Conservation (phyloP, 2,329 filamentous ascomycete species). For the Stemphylium beticola region DNA sequence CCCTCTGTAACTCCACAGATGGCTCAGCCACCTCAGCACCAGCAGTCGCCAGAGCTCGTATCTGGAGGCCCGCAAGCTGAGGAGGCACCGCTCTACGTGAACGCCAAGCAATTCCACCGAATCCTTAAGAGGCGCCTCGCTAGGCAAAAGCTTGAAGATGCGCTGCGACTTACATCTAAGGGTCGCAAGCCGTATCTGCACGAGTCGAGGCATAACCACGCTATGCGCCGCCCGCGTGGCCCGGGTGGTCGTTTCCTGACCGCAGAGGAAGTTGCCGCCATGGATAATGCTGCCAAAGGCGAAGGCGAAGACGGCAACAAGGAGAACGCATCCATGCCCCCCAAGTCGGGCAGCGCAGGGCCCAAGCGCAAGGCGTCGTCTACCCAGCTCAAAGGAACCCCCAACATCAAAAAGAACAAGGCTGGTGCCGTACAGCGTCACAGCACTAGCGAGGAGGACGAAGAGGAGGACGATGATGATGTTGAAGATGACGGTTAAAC, state of each 20-base stretch:
- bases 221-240: conserved; percentile 92
- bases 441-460: conserved; percentile 60
- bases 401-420: conserved; percentile 59
- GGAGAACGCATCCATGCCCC: conserved; percentile 44
- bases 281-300: conserved; percentile 62
- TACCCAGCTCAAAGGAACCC: conserved; percentile 39
- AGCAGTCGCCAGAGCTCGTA: conserved; percentile 81
- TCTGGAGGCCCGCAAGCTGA: conserved; percentile 69
- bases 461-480: conserved; percentile 58
- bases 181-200: conserved; percentile 96
- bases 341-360: conserved; percentile 29
- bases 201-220: conserved; percentile 96
- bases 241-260: conserved; percentile 96
- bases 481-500: conserved; percentile 55
- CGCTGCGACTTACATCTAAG: conserved; percentile 88
- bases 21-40: conserved; percentile 68
- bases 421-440: conserved; percentile 44
- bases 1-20: conserved; percentile 58
- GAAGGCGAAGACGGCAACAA: conserved; percentile 47
- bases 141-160: conserved; percentile 90
- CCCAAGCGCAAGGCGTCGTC: conserved; percentile 44
- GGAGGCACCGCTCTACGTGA: conserved; percentile 95
- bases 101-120: conserved; percentile 97
- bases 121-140: conserved; percentile 94
- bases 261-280: conserved; percentile 90